These are phyloP conservation scores for Gynostemma pentaphyllum DNA, from an alignment of 306 rosid species.

Conservation along the genomic window DNA sequence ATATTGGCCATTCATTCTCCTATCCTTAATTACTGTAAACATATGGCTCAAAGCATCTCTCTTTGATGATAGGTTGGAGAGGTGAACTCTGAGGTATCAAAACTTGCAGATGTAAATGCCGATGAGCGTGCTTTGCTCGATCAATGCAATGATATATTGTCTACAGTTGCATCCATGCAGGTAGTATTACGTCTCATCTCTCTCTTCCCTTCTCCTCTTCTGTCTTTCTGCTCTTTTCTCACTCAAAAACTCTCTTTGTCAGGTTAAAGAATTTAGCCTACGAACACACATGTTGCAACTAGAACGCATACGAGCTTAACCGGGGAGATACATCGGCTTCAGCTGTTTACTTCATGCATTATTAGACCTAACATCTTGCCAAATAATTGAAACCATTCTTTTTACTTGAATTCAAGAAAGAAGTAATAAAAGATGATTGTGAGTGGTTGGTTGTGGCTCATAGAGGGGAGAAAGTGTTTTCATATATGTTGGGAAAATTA, in stretches of 20 bases:
- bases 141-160: conserved; percentile 58
- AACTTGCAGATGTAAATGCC: conserved; percentile 46
- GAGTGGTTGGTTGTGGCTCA: neutral
- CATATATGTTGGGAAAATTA: neutral
- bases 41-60: conserved; percentile 13
- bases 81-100: conserved; percentile 47
- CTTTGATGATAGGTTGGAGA: conserved; percentile 48
- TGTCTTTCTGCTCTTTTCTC: neutral
- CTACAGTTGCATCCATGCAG: conserved; percentile 60
- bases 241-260: conserved; percentile 6
- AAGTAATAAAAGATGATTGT: conserved; percentile 4
- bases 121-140: conserved; percentile 74
- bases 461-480: neutral
- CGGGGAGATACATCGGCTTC: conserved; percentile 18
- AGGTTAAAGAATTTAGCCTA: conserved; percentile 76
- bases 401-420: conserved; percentile 3
- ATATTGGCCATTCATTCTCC: too few relatives aligned
- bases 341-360: neutral
- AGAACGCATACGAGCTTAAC: conserved; percentile 29
- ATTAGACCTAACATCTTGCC: conserved; percentile 2
- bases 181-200: conserved; percentile 18
- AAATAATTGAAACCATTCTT: neutral
- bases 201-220: conserved; percentile 7
- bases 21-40: neutral
- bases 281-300: conserved; percentile 59